These are phyloP conservation scores for Aspergillus unguis DNA, from an alignment of 2,329 filamentous ascomycete genomes.

Conservation along the genomic window DNA sequence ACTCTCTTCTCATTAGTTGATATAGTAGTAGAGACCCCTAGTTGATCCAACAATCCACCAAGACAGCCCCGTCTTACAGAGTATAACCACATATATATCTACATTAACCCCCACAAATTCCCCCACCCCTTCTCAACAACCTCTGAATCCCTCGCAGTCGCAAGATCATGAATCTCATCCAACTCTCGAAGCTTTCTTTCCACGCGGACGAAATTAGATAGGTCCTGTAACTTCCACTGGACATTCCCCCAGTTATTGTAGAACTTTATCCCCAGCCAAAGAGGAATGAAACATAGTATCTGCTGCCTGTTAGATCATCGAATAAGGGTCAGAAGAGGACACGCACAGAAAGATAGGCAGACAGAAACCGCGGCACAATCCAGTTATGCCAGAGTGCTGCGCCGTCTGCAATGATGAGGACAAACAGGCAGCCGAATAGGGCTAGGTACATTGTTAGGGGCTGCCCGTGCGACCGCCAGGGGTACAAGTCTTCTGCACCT, in stretches of 20 bases:
- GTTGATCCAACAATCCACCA: too few species aligned
- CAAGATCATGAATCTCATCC: conserved; percentile 27
- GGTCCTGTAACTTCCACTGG: conserved; percentile 31
- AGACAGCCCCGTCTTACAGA: too few species aligned
- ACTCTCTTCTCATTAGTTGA: too few species aligned
- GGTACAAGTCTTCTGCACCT: conserved; percentile 30
- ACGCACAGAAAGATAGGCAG: conserved; percentile 41
- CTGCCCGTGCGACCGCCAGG: conserved; percentile 40
- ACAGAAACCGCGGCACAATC: conserved; percentile 34
- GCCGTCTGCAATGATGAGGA: conserved; percentile 35
- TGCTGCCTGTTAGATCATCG: conserved; percentile 10
- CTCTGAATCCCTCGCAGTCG: conserved; percentile 10
- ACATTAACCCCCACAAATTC: conserved; percentile 17
- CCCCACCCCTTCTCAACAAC: conserved; percentile 9
- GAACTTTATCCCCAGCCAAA: conserved; percentile 31
- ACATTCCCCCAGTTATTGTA: conserved; percentile 17
- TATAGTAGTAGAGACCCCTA: too few species aligned
- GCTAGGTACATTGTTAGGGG: conserved; percentile 38
- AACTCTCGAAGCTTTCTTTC: conserved; percentile 29
- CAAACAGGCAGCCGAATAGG: conserved; percentile 34
- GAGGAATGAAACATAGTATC: conserved; percentile 29
- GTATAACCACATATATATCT: background rate
- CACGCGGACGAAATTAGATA: conserved; percentile 27
- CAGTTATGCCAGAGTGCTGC: conserved; percentile 39
- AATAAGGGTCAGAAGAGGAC: background rate